Conservation (phyloP, 2,329 filamentous ascomycete species). For the Colletotrichum higginsianum region DNA sequence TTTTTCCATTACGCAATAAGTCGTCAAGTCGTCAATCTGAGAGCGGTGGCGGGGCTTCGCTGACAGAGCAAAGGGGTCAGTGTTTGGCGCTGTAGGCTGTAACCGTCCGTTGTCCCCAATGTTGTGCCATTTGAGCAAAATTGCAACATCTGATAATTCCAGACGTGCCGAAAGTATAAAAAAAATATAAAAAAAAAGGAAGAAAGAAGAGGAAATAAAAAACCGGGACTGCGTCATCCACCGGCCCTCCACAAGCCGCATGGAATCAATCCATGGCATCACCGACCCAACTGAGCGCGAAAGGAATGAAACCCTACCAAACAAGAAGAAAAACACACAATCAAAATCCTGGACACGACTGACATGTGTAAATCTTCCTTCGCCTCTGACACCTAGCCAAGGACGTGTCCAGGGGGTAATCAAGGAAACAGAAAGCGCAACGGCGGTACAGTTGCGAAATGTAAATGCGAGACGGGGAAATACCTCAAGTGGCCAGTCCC, state of each 20-base stretch:
- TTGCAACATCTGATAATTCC: constrained; percentile 23
- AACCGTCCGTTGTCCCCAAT: constrained; percentile 11
- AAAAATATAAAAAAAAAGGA: constrained; percentile 8
- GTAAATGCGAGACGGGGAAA: constrained; percentile 9
- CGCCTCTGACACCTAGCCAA: background rate
- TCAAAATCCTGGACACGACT: background rate
- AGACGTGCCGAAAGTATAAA: constrained; percentile 35
- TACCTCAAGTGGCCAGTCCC: constrained; percentile 32
- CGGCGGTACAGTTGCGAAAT: constrained; percentile 16
- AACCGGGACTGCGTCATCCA: constrained; percentile 11
- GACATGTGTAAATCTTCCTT: background rate
- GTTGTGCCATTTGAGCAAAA: constrained; percentile 21
- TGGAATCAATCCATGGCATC: constrained; percentile 1
- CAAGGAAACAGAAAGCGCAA: constrained; percentile 24
- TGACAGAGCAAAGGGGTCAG: constrained; percentile 2
- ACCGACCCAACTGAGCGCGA: background rate
- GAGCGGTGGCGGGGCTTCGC: background rate
- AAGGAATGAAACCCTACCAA: no score
- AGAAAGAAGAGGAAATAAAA: constrained; percentile 29
- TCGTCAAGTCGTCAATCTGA: background rate
- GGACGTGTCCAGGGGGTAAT: background rate
- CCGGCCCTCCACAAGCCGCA: constrained; percentile 6
- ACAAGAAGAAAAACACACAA: no score
- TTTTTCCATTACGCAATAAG: no score
- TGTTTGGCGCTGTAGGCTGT: background rate